Conservation (phyloP, 805 yeast species). For the Zygotorulaspora florentina region DNA sequence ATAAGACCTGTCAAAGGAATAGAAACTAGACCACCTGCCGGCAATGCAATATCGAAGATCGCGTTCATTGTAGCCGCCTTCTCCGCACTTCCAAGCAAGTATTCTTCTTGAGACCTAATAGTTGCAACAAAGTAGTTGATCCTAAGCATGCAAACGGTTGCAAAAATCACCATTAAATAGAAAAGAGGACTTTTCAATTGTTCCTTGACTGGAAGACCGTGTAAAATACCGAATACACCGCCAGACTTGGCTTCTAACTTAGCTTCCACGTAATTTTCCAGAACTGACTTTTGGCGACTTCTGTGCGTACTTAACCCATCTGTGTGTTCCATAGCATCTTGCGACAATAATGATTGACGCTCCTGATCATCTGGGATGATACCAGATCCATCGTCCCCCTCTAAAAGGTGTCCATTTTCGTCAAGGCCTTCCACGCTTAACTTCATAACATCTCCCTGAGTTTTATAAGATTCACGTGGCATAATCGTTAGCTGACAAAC, state of each 20-base stretch:
- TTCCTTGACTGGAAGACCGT: conserved; percentile 48
- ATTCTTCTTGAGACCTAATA: conserved; percentile 74
- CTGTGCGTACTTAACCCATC: conserved; percentile 4
- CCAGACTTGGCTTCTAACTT: conserved; percentile 51
- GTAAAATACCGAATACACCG: conserved; percentile 73
- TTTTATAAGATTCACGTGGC: conserved; percentile 76
- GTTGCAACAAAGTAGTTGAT: conserved; percentile 93
- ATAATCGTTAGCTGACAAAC: conserved; percentile 70
- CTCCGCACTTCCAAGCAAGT: conserved; percentile 49
- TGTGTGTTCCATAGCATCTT: conserved; percentile 7
- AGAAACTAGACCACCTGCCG: conserved; percentile 81
- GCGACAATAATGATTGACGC: conserved; percentile 31
- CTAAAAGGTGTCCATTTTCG: conserved; percentile 54
- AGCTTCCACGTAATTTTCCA: conserved; percentile 62
- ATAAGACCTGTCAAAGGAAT: conserved; percentile 83
- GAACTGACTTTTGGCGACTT: conserved; percentile 49
- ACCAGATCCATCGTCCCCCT: conserved; percentile 38
- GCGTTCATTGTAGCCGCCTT: conserved; percentile 58
- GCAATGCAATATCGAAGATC: conserved; percentile 81
- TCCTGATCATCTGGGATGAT: conserved; percentile 45
- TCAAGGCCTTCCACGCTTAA: conserved; percentile 70
- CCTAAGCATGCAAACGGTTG: conserved; percentile 85
- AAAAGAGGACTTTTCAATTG: conserved; percentile 68
- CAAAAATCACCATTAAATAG: conserved; percentile 66
- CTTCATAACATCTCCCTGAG: conserved; percentile 62